Percentiles rank a stretch among this genome's conserved stretches.
These are phyloP conservation scores for Fimicolochytrium jonesii DNA, from an alignment of 192 early-diverging fungal species.

Conservation along the genomic window DNA sequence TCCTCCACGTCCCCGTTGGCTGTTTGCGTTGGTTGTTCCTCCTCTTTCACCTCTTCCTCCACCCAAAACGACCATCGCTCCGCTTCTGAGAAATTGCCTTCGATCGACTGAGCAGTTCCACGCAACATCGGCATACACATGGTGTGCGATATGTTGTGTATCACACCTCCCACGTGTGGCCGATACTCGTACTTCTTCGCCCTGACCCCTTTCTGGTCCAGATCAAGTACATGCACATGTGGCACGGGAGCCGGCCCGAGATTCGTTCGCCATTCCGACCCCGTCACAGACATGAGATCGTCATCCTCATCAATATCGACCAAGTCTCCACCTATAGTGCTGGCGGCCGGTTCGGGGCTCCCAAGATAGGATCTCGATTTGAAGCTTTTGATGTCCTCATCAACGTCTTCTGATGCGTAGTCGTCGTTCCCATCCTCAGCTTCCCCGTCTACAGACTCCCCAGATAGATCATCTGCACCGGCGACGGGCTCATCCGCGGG, in stretches of 20 bases:
- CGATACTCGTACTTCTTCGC: constrained; percentile 61
- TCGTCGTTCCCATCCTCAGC: constrained; percentile 12
- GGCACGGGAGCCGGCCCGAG: constrained; percentile 39
- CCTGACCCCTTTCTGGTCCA: constrained; percentile 46
- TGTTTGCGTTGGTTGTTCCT: neutral
- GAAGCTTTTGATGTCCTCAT: constrained; percentile 2
- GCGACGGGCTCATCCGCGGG: no score
- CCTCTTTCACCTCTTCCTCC: neutral
- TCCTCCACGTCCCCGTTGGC: neutral
- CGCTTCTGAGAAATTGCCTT: neutral
- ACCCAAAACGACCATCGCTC: neutral
- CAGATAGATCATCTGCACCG: no score
- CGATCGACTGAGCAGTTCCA: neutral
- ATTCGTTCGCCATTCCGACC: constrained; percentile 12
- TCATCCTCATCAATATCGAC: constrained; percentile 31
- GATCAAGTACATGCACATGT: constrained; percentile 48
- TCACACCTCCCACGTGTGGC: constrained; percentile 51
- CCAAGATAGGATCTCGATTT: neutral
- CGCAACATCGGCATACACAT: neutral
- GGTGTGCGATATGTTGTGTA: constrained; percentile 56
- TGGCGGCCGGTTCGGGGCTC: neutral
- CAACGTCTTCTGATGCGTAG: constrained; percentile 25
- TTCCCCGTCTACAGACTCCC: no score
- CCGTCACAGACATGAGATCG: neutral
- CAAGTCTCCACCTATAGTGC: constrained; percentile 12